A percentile compares a stretch with the other conserved stretches of the same genome.
Evolutionary conservation across 2,329 filamentous ascomycete genomes (phyloP).

Genomic region (Calonectria crousiana): DNA sequence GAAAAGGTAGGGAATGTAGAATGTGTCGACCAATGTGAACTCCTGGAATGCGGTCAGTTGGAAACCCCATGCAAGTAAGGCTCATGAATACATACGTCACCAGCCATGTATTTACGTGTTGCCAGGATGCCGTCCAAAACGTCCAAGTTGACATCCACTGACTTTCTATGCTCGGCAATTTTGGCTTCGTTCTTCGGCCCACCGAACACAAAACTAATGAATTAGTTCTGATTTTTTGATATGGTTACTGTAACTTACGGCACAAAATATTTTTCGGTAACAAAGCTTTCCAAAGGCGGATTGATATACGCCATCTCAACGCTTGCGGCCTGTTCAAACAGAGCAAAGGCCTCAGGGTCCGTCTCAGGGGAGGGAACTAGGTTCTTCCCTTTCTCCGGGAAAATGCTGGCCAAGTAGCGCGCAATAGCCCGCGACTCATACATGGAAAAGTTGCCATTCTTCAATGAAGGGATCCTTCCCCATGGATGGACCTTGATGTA

Average conservation of each 20-base stretch:
- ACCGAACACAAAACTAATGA: neutral
- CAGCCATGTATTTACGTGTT: neutral
- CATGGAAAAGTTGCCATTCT: neutral
- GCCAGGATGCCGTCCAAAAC: neutral
- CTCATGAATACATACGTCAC: neutral
- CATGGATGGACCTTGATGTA: neutral
- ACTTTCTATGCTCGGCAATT: neutral
- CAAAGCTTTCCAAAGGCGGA: neutral
- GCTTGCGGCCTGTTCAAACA: neutral
- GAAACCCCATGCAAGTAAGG: neutral
- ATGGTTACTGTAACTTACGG: neutral
- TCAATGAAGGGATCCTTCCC: neutral
- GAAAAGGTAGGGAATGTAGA: neutral
- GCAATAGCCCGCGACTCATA: neutral
- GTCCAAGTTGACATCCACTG: neutral
- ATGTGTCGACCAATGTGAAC: neutral
- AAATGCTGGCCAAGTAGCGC: neutral
- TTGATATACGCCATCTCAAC: neutral
- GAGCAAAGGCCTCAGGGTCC: neutral
- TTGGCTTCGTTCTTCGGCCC: neutral
- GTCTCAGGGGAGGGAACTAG: neutral
- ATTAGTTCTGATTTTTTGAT: neutral
- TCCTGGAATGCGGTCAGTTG: neutral
- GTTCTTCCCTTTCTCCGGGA: neutral
- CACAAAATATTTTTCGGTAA: neutral